These are phyloP conservation scores for Colletotrichum acutatum DNA, from an alignment of 2,329 filamentous ascomycete species.

Conservation along the genomic window DNA sequence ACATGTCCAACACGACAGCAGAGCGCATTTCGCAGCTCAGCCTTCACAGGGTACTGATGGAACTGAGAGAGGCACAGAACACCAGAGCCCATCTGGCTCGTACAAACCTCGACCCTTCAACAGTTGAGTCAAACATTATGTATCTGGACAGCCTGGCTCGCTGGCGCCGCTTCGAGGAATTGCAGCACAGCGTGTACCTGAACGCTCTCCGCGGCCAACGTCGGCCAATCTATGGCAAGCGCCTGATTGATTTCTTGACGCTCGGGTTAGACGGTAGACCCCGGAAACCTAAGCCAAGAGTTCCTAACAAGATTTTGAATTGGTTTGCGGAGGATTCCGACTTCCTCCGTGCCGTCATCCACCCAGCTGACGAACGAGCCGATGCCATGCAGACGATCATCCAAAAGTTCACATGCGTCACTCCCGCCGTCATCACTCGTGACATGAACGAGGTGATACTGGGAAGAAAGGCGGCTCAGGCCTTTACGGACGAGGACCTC, in stretches of 20 bases:
- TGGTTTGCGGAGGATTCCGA: slow-evolving; percentile 81
- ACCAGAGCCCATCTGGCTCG: slow-evolving; percentile 66
- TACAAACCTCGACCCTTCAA: slow-evolving; percentile 70
- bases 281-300: slow-evolving; percentile 68
- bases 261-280: slow-evolving; percentile 70
- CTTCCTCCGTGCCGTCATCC: slow-evolving; percentile 74
- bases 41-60: slow-evolving; percentile 75
- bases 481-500: slow-evolving; percentile 67
- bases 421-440: slow-evolving; percentile 85
- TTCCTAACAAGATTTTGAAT: slow-evolving; percentile 72
- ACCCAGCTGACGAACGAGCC: slow-evolving; percentile 78
- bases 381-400: slow-evolving; percentile 79
- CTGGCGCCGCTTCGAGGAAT: slow-evolving; percentile 78
- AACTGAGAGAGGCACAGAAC: slow-evolving; percentile 78
- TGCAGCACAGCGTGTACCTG: slow-evolving; percentile 83
- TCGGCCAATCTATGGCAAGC: slow-evolving; percentile 82
- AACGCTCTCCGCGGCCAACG: slow-evolving; percentile 85
- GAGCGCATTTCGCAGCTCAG: slow-evolving; percentile 73
- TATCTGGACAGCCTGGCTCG: slow-evolving; percentile 78
- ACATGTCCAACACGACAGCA: slow-evolving; percentile 64
- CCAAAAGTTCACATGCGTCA: slow-evolving; percentile 91
- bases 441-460: slow-evolving; percentile 78
- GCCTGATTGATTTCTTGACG: slow-evolving; percentile 79
- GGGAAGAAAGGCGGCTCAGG: slow-evolving; percentile 67
- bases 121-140: slow-evolving; percentile 74